Base-by-base conservation (phyloP, 129 eudicot species). In the Helianthus annuus region DNA sequence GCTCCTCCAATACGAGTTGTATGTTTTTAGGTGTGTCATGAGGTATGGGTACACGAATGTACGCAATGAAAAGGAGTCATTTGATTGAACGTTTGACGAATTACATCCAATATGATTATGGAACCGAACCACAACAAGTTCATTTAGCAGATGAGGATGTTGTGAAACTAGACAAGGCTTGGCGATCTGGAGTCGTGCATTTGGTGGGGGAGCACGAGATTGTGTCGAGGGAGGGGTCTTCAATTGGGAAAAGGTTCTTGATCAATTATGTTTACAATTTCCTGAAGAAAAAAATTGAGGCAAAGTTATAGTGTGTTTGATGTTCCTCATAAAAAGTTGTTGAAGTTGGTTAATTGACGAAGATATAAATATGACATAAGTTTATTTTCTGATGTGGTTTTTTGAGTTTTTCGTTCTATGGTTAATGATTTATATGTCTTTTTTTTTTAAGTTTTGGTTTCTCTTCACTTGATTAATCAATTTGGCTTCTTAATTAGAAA, bases 21-120 rank as follows among this genome's bases (percentile, higher is more conserved):
- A 78, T 1, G 86, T 88, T 71, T 92, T 85, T 49, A 85, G 90
- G 16, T 92, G 98, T 42, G 91, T 89, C 45, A 95, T 89, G 61
- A 86, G 98, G 55, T 92, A 89, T 15, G 98, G 96, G 22, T 92
- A 92, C 79, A 87, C 86, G 0, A 91, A 88, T 13, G 79, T 77
- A 29, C 83, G 82, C 14, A 81, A 82, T 8, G 89, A 87, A 75
- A 67, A 83, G 11, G 96, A 87, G 66, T 73, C 91, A 0, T 60
- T 45, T 89, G 64, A 61, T 85, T 0, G 90, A 87, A 55, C 69
- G 83, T 16, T 53, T 92, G 78, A 87, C 83, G 75, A 78, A 70
- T 8, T 92, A 68, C 40, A 60, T 92, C 1, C 34, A 60, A 49
- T 64, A 42, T 24, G 73, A 75, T 64, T 48, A 59, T 36, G 74